Evolutionary conservation across 768 basidiomycete genomes (phyloP).

Genomic region (Tremella fuciformis): DNA sequence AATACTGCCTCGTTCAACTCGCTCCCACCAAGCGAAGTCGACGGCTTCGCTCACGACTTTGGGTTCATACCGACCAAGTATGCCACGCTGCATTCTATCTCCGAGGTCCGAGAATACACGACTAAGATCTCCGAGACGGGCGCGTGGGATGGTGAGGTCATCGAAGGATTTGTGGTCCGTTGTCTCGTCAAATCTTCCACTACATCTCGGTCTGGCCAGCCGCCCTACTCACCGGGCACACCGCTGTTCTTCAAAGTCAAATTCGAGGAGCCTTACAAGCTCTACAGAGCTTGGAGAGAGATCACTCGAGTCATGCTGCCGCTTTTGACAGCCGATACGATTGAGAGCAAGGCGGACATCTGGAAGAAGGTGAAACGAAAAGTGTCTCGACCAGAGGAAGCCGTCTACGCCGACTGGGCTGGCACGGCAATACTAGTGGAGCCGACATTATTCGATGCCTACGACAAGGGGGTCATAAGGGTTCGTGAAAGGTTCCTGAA

Average conservation of each 20-base stretch:
- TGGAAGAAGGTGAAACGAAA: slow-evolving; percentile 60
- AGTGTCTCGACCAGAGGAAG: slow-evolving; percentile 73
- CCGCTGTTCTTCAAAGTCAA: slow-evolving; percentile 99
- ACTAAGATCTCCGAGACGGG: slow-evolving; percentile 65
- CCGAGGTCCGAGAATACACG: slow-evolving; percentile 71
- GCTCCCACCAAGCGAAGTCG: slow-evolving; percentile 64
- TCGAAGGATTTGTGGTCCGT: slow-evolving; percentile 94
- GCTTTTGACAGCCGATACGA: slow-evolving; percentile 21
- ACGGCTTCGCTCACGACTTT: slow-evolving; percentile 80
- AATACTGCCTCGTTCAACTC: slow-evolving; percentile 68
- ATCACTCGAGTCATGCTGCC: slow-evolving; percentile 74
- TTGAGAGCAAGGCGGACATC: slow-evolving; percentile 22
- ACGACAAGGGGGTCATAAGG: slow-evolving; percentile 79
- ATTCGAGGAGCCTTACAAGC: slow-evolving; percentile 97
- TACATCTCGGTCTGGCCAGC: slow-evolving; percentile 28
- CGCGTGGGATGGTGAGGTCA: slow-evolving; percentile 74
- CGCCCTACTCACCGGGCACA: slow-evolving; percentile 71
- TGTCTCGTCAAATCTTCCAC: slow-evolving; percentile 60
- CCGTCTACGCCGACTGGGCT: slow-evolving; percentile 78
- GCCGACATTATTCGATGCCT: slow-evolving; percentile 60
- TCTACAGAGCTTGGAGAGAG: slow-evolving; percentile 97
- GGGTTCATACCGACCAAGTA: slow-evolving; percentile 81
- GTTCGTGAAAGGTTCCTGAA: slow-evolving; percentile 73
- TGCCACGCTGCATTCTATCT: slow-evolving; percentile 60
- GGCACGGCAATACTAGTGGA: slow-evolving; percentile 68